phyloP scores from a whole-genome alignment of 768 basidiomycete genomes.

The Podaxis sp. region DNA sequence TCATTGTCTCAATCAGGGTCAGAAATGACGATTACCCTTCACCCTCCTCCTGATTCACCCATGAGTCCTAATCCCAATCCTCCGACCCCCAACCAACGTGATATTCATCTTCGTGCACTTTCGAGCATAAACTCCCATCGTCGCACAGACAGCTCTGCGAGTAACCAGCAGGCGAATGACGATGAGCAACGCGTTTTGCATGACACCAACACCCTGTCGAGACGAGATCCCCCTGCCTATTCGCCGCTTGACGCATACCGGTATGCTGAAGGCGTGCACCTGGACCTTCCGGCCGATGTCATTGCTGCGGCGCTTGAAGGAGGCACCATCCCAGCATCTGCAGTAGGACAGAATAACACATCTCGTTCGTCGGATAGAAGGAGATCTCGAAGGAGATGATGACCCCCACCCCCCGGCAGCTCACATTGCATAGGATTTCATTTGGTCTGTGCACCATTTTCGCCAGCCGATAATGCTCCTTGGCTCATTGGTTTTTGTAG shows the following conservation, averaged over 20 bases:
- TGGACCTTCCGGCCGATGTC: constrained; percentile 90
- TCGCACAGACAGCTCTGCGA: constrained; percentile 34
- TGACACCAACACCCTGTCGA: constrained; percentile 33
- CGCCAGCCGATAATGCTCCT: not conserved
- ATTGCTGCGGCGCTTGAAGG: constrained; percentile 89
- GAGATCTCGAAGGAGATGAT: constrained; percentile 57
- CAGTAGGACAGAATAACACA: constrained; percentile 50
- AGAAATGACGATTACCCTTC: constrained; percentile 68
- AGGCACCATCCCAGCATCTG: constrained; percentile 55
- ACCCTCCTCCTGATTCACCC: constrained; percentile 80
- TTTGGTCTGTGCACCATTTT: constrained; percentile 27
- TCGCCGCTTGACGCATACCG: constrained; percentile 85
- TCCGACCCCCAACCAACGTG: constrained; percentile 80
- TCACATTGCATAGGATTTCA: constrained; percentile 23
- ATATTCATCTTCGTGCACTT: constrained; percentile 59
- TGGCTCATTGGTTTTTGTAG: constrained; percentile 11
- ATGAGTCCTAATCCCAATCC: constrained; percentile 71
- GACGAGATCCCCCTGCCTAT: constrained; percentile 81
- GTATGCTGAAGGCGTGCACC: constrained; percentile 87
- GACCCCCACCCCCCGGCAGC: constrained; percentile 17
- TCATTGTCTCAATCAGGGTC: constrained; percentile 63
- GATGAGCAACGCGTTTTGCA: constrained; percentile 33
- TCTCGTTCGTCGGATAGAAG: constrained; percentile 51
- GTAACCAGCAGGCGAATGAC: constrained; percentile 19
- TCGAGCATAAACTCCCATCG: constrained; percentile 55